Base-by-base conservation (phyloP, 495 filamentous ascomycete species). In the Neurospora terricola region DNA sequence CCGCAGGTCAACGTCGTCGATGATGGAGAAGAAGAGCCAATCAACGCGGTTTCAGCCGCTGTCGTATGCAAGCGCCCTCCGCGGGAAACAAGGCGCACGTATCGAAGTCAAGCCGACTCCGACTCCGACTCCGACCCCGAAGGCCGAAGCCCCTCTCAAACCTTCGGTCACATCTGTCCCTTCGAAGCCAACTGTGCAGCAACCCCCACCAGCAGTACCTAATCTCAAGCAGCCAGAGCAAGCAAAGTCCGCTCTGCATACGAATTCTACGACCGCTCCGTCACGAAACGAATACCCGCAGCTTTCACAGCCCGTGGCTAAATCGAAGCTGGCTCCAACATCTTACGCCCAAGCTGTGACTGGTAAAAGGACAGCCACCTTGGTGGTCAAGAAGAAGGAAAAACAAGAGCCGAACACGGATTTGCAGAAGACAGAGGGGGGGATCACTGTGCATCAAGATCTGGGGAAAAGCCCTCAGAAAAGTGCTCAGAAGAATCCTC, bases 331-430 rank as follows among this genome's bases (percentile, higher is more conserved):
- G 12, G 27, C 27, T 2, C 27, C 54, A 66, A 9, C 3, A 21
- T 68, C 38, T 69, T 72, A 72, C 27, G 71, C 71, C 18, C 71
- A 72, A 72, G 71, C 42, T 59, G 39, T 48, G 16, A 38, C 43
- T 21, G 71, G 71, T 12, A 68, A 66, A 48, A 66, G 54, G 23
- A 34, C 27, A 66, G 6, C 54, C 27, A 18, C 54, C 2, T 36
- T 36, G 27, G 54, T 66, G 54, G 3, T 18, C 14, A 36, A 30
- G 12, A 66, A 34, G 54, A 16, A 34, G 27, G 23, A 66, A 34
- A 30, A 1, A 2, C 54, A 18, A 30, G 54, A 6, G 18, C 54
- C 54, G 7, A 27, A 66, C 2, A 4, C 12, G 27, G 14, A 18
- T 10, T 11, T 3, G 54, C 6, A 30, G 30, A 66, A 18, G 54